Evolutionary conservation across 2,329 filamentous ascomycete genomes (phyloP).

Genomic region (Colletotrichum incanum): DNA sequence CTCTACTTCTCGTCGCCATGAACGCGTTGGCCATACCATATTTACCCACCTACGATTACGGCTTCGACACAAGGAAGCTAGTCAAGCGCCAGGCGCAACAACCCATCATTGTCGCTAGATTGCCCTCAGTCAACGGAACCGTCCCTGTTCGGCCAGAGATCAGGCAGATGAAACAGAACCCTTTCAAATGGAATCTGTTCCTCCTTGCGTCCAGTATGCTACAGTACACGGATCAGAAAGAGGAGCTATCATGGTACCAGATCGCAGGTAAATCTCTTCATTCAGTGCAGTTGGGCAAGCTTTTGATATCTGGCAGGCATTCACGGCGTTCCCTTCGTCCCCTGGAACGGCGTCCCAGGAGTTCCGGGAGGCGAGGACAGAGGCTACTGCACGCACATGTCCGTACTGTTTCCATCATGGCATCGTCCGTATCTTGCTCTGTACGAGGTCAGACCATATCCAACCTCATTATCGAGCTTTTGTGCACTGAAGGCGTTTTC

Average conservation of each 20-base stretch:
- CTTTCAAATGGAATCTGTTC: constrained; percentile 83
- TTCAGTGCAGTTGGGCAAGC: not conserved
- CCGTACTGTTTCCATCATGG: constrained; percentile 85
- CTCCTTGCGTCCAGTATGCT: constrained; percentile 82
- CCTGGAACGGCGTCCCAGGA: constrained; percentile 68
- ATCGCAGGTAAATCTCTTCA: constrained; percentile 73
- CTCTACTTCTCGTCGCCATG: constrained; percentile 20
- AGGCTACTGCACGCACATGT: constrained; percentile 85
- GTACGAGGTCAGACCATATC: constrained; percentile 63
- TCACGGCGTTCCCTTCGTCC: constrained; percentile 79
- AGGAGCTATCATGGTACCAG: constrained; percentile 82
- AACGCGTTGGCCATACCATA: constrained; percentile 7
- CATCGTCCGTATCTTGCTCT: constrained; percentile 84
- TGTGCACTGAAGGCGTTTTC: not conserved
- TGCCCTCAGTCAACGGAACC: constrained; percentile 59
- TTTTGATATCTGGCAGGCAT: constrained; percentile 69
- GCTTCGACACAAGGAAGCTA: constrained; percentile 59
- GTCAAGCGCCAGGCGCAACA: constrained; percentile 58
- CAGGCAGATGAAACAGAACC: constrained; percentile 73
- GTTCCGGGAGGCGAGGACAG: constrained; percentile 66
- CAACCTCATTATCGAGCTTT: not conserved
- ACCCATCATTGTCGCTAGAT: constrained; percentile 60
- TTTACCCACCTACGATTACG: constrained; percentile 63
- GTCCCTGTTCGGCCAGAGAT: constrained; percentile 75
- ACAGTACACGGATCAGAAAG: constrained; percentile 75